A percentile compares a stretch with the other conserved stretches of the same genome.
Evolutionary conservation across 2,329 filamentous ascomycete species (phyloP).

Genomic region (Exserohilum rostratum): DNA sequence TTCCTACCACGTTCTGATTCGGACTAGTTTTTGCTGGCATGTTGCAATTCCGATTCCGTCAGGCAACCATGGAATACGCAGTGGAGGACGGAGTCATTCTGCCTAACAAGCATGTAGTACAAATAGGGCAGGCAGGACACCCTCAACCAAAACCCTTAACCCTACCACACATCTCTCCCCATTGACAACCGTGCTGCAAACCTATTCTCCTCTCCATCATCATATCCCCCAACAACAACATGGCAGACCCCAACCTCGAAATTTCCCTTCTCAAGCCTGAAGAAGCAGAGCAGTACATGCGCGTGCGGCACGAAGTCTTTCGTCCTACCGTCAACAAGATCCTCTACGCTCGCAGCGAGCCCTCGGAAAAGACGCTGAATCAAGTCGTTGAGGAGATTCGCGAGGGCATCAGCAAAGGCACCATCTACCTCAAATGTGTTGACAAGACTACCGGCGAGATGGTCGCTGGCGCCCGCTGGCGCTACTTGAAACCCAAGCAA

Average conservation of each 20-base stretch:
- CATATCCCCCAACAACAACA: constrained; percentile 4
- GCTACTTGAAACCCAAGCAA: constrained; percentile 26
- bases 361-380: constrained; percentile 34
- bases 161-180: neutral
- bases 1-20: neutral
- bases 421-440: constrained; percentile 38
- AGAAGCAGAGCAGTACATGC: constrained; percentile 39
- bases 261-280: constrained; percentile 35
- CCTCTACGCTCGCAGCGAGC: constrained; percentile 37
- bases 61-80: constrained; percentile 1
- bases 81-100: no score
- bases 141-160: neutral
- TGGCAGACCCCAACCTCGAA: constrained; percentile 31
- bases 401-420: constrained; percentile 32
- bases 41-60: constrained; percentile 9
- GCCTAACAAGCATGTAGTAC: no score
- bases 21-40: constrained; percentile 1
- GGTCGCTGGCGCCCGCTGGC: constrained; percentile 41
- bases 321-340: constrained; percentile 41
- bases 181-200: neutral
- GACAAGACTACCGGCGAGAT: constrained; percentile 34
- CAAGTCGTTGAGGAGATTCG: constrained; percentile 28
- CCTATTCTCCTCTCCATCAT: neutral
- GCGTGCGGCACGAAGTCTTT: constrained; percentile 42
- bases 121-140: neutral